Evolutionary conservation across 176 grass and related monocot species (phyloP).

Genomic region (Hyparrhenia diplandra): DNA sequence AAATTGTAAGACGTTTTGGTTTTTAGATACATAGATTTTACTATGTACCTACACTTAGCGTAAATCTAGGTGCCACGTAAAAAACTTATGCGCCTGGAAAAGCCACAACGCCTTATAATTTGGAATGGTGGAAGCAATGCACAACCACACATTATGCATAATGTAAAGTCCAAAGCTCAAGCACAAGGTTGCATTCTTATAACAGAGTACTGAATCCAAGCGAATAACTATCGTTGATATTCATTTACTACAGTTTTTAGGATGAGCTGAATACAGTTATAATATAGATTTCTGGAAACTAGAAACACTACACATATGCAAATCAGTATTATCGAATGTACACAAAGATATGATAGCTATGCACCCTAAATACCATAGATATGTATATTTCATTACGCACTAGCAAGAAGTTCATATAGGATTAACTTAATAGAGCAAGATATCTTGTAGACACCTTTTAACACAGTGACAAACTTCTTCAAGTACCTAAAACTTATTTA

Average conservation of each 20-base stretch:
- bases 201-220: neutral
- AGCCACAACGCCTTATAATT: neutral
- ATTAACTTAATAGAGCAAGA: neutral
- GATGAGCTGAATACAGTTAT: neutral
- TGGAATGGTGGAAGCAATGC: neutral
- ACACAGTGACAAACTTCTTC: neutral
- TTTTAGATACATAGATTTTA: neutral
- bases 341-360: neutral
- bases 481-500: neutral
- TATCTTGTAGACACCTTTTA: neutral
- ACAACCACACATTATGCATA: neutral
- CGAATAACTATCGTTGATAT: neutral
- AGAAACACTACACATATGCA: neutral
- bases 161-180: neutral
- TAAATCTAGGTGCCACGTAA: neutral
- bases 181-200: neutral
- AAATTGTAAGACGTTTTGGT: neutral
- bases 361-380: neutral
- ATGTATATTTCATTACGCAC: neutral
- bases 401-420: neutral
- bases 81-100: neutral
- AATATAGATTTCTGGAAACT: neutral
- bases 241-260: neutral
- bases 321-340: neutral
- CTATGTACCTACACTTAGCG: neutral